A percentile compares a stretch with the other conserved stretches of the same genome.
phyloP scores from a whole-genome alignment of 805 yeast species.

The Monosporozyma aerobia region DNA sequence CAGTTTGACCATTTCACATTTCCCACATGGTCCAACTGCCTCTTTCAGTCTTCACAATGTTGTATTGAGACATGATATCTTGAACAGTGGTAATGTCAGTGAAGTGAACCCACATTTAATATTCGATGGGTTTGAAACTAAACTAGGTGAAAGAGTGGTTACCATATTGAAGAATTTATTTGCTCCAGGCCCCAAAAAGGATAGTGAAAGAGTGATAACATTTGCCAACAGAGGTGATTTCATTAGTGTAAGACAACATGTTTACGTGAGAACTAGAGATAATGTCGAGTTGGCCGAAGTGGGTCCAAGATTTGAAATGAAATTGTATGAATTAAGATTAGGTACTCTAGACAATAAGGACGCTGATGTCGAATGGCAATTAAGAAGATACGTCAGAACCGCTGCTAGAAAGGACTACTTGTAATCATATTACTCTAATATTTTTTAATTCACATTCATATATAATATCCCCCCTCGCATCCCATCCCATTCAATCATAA shows the following conservation, averaged over 20 bases:
- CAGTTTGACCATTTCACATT: constrained; percentile 82
- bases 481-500: neutral
- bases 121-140: constrained; percentile 79
- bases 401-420: constrained; percentile 91
- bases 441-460: neutral
- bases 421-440: neutral
- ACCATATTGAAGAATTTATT: constrained; percentile 78
- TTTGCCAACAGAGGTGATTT: constrained; percentile 87
- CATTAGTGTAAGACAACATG: constrained; percentile 90
- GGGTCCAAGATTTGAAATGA: constrained; percentile 98
- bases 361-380: constrained; percentile 96
- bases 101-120: constrained; percentile 92
- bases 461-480: neutral
- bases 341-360: constrained; percentile 93
- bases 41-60: constrained; percentile 92
- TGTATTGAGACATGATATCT: constrained; percentile 83
- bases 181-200: constrained; percentile 94
- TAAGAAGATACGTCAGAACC: constrained; percentile 86
- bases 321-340: constrained; percentile 73
- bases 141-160: constrained; percentile 73
- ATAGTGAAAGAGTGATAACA: constrained; percentile 83
- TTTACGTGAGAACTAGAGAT: constrained; percentile 81
- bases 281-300: constrained; percentile 88
- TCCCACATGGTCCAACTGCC: constrained; percentile 97
- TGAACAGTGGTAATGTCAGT: constrained; percentile 75